phyloP scores from a whole-genome alignment of 225 moss, liverwort and hornwort genomes.

The Physcomitrellopsis africana region DNA sequence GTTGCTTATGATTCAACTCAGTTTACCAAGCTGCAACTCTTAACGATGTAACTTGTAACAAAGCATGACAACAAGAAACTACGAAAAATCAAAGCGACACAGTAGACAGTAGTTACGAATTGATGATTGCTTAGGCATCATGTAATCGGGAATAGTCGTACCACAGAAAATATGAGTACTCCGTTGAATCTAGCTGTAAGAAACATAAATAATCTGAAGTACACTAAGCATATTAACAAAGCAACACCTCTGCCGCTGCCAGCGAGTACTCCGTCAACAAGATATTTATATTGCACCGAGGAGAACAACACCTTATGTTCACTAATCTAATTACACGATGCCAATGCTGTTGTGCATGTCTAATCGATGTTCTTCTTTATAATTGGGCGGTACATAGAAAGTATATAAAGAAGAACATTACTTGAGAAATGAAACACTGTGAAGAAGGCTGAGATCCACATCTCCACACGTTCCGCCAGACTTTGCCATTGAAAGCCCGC shows the following conservation, averaged over 20 bases:
- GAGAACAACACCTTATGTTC: slow-evolving; percentile 6
- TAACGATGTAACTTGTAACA: too few species aligned
- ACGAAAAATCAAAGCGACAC: too few species aligned
- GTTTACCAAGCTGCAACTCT: too few species aligned
- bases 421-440: slow-evolving; percentile 28
- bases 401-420: slow-evolving; percentile 14
- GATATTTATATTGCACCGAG: neutral
- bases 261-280: slow-evolving; percentile 6
- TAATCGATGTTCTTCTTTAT: slow-evolving; percentile 5
- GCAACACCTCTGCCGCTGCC: slow-evolving; percentile 10
- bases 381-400: neutral
- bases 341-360: neutral
- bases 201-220: slow-evolving; percentile 1
- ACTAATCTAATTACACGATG: slow-evolving; percentile 1
- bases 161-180: too few species aligned
- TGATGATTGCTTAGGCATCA: too few species aligned
- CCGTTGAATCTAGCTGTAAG: neutral
- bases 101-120: too few species aligned
- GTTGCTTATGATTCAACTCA: neutral
- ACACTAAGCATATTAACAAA: slow-evolving; percentile 11
- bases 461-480: slow-evolving; percentile 23
- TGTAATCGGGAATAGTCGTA: too few species aligned
- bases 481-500: slow-evolving; percentile 28
- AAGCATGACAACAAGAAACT: too few species aligned
- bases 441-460: slow-evolving; percentile 22